Conservation (phyloP, 1,284 basidiomycete genomes). For the Cronartium quercuum region DNA sequence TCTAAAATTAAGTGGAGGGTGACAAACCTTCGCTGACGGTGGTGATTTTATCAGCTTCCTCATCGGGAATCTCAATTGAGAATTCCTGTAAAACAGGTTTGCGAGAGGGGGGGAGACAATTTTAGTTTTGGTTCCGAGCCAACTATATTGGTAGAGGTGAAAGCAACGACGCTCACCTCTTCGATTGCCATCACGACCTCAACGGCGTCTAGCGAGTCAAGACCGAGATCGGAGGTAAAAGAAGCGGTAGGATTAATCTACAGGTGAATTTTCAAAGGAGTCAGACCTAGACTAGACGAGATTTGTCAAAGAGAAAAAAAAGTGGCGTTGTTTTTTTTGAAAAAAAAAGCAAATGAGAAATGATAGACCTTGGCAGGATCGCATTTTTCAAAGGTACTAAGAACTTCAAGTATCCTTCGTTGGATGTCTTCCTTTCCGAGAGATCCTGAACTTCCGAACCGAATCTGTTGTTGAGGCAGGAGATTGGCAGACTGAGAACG, state of each 20-base stretch:
- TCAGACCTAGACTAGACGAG: no score
- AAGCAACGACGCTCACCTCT: no score
- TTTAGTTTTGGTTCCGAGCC: neutral
- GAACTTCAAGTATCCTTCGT: constrained; percentile 73
- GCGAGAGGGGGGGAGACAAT: constrained; percentile 2
- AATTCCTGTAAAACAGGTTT: constrained; percentile 60
- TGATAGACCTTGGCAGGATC: constrained; percentile 67
- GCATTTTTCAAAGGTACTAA: constrained; percentile 95
- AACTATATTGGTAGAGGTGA: neutral
- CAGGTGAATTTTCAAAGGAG: no score
- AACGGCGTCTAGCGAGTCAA: constrained; percentile 95
- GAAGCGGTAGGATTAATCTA: constrained; percentile 69
- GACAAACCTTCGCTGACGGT: constrained; percentile 81
- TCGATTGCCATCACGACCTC: constrained; percentile 99
- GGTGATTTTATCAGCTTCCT: constrained; percentile 94
- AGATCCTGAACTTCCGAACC: constrained; percentile 26
- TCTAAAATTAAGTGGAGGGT: neutral
- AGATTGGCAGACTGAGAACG: constrained; percentile 1
- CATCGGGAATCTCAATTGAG: constrained; percentile 88
- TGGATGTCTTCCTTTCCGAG: constrained; percentile 60
- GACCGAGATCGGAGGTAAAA: constrained; percentile 80
- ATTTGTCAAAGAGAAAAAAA: no score
- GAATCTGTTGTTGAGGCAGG: constrained; percentile 5
- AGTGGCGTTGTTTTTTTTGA: no score
- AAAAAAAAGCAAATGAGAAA: constrained; percentile 5